Conservation (phyloP, 306 rosid species). For the Psophocarpus tetragonolobus region DNA sequence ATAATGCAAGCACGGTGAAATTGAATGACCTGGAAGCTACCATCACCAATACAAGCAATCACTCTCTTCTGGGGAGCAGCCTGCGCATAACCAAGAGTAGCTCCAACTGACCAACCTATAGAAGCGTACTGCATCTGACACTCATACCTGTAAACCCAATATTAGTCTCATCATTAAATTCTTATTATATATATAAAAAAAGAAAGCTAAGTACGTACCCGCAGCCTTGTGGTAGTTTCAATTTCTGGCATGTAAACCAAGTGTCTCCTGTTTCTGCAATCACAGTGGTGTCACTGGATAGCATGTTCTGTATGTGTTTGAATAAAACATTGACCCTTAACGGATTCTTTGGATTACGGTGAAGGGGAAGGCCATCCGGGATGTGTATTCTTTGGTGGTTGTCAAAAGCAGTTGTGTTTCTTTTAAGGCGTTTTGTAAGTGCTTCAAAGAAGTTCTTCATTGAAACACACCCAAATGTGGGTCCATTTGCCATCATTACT, state of each 20-base stretch:
- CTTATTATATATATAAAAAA: background rate
- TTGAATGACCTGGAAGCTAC: slow-evolving; percentile 28
- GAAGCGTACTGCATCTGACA: slow-evolving; percentile 33
- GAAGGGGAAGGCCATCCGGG: slow-evolving; percentile 10
- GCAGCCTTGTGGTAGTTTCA: slow-evolving; percentile 33
- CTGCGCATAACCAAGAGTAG: slow-evolving; percentile 28
- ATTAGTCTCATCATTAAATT: background rate
- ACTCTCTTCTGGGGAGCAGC: slow-evolving; percentile 26
- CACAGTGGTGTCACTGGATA: background rate
- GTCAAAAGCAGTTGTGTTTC: slow-evolving; percentile 7
- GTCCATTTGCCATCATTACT: slow-evolving; percentile 13
- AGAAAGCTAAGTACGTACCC: slow-evolving; percentile 8
- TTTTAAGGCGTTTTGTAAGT: slow-evolving; percentile 7
- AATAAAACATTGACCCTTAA: slow-evolving; percentile 27
- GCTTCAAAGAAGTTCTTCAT: slow-evolving; percentile 28
- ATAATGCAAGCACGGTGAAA: too few species aligned
- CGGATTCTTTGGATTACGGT: background rate
- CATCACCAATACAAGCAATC: slow-evolving; percentile 34
- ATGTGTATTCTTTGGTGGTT: background rate
- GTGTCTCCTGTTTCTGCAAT: slow-evolving; percentile 32
- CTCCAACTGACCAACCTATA: slow-evolving; percentile 35
- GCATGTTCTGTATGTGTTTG: slow-evolving; percentile 1
- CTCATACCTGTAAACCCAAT: slow-evolving; percentile 17
- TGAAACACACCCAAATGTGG: background rate
- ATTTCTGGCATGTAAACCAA: slow-evolving; percentile 31